Base-by-base conservation (phyloP, 2,329 filamentous ascomycete genomes). In the Rosellinia necatrix region DNA sequence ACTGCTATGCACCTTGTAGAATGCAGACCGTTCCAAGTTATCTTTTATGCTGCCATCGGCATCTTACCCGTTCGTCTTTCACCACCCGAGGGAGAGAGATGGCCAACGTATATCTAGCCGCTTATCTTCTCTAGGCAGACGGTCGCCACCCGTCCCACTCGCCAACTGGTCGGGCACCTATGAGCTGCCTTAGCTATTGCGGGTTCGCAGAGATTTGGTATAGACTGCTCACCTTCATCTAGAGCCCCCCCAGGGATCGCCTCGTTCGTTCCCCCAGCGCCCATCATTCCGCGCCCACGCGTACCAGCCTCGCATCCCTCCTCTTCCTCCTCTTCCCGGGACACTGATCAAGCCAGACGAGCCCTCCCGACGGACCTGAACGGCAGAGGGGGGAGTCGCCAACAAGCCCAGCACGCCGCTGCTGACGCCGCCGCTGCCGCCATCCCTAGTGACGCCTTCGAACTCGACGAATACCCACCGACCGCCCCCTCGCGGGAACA, bases 391-490 rank as follows among this genome's bases (percentile, higher is more conserved):
- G 67, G 67, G 66, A 66, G 61, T 58, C 59, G 40, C n/a, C 46
- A 32, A 41, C 46, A 32, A 41, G 27, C 51, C 50, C 19, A 30
- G 9, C 32, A 48, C 32, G 22, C 42, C 55, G 35, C 22, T 30
- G 35, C 7, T 22, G 5, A 21, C 21, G 17, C 22, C 34, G 35
- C 7, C 30, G 5, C 38, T 12, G 17, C 17, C 35, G 32, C 15
- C 21, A 47, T 42, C 34, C 19, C n/a, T 29, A 62, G 62, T 15
- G 53, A 59, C 22, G 64, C 25, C 27, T 15, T 66, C 59, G 68
- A 71, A 55, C 66, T 82, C 42, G 66, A 64, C 56, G 73, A 76
- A 43, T 78, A 77, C 65, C 37, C 49, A 7, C 29, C 13, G 13
- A 15, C 19, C 13, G 21, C 38, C 13, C 4, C 42, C 47, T 41